Base-by-base conservation (phyloP, 2,329 filamentous ascomycete genomes). In the Aspergillus proliferans region DNA sequence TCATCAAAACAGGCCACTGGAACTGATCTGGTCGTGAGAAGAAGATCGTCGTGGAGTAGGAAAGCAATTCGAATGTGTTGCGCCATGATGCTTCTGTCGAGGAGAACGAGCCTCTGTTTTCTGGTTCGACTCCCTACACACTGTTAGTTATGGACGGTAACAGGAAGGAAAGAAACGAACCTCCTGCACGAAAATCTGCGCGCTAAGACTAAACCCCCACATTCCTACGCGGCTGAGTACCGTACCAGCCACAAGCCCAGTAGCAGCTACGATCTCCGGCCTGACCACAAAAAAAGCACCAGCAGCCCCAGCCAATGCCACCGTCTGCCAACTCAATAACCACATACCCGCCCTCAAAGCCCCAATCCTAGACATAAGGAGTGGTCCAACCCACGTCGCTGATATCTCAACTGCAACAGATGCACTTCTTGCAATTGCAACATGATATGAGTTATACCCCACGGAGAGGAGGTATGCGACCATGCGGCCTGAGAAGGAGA, bases 1-100 rank as follows among this genome's bases (percentile, higher is more conserved):
- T 82, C 36, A 85, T 71, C 3, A 77, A 59, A 0, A 77, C 74
- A 0, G 84, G 83, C 59, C 76, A 81, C 47, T 70, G 71, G 60
- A 87, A 87, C 55, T 85, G 73, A 2, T 77, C 71, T 0, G 84
- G 83, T 0, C 71, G 66, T 1, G 76, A 73, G 52, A 81, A 86
- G 3, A 83, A 59, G 47, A 86, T 80, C 0, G 85, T 88, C 1
- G 76, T 74, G 0, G 73, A 72, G 58, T 80, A 87, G 0, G 83
- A 81, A 1, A 81, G 65, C 36, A 87, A 71, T 63, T 87, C 84
- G 52, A 86, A 87, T 0, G 77, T 51, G 50, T 83, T 87, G 59
- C 88, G 84, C 40, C 81, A 75, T 0, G 80, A 75, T 1, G 80
- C 76, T 63, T 88, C 85, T n/a, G 79, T 74, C 0, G 82, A 72